Evolutionary conservation across 768 basidiomycete genomes (phyloP), one percentile per base, ranked within the genome.

Genomic region (Suillus variegatus): DNA sequence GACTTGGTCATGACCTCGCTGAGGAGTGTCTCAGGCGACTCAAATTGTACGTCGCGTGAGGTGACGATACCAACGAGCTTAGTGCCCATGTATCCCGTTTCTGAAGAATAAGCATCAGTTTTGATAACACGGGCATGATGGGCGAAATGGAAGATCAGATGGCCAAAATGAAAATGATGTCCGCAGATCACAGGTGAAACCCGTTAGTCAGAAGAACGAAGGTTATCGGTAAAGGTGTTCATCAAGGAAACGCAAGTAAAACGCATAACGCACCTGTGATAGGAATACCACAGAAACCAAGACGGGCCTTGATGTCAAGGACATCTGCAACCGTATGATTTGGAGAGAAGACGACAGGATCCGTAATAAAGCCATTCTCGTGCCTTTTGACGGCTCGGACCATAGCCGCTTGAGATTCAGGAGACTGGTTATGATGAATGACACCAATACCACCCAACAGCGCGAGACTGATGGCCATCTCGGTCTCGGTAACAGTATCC

Each of bases 311-410:
- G 81, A 98, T 92, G 67, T 95, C 92, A 58, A 97, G 82, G 16
- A 99, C 97, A 67, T 98, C 93, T 67, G 90, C 92, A 38, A 97
- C 94, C 49, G 82, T 79, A 70, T 92, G 85, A 32, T 84, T 75
- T 0, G 95, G 94, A 13, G 90, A 88, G 38, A 99, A 82, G 61
- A 95, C 94, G 66, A 98, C 85, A 16, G 97, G 97, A 69, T 97
- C 94, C 61, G 92, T 87, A 78, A 99, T 99, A 81, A 99, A 99
- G 6, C 97, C 97, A 74, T 99, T 99, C 79, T 99, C 97, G 75
- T 96, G 97, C 72, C 96, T 90, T 79, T 99, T 99, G 38, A 99
- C 97, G 51, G 94, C 93, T 68, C 94, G 91, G 71, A 99, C 94
- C 96, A 99, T 99, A 47, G 92, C 90, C 9, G 97, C 97, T 80